phyloP scores from a whole-genome alignment of 352 stramenopile genomes.

The Halophytophthora batemanensis region DNA sequence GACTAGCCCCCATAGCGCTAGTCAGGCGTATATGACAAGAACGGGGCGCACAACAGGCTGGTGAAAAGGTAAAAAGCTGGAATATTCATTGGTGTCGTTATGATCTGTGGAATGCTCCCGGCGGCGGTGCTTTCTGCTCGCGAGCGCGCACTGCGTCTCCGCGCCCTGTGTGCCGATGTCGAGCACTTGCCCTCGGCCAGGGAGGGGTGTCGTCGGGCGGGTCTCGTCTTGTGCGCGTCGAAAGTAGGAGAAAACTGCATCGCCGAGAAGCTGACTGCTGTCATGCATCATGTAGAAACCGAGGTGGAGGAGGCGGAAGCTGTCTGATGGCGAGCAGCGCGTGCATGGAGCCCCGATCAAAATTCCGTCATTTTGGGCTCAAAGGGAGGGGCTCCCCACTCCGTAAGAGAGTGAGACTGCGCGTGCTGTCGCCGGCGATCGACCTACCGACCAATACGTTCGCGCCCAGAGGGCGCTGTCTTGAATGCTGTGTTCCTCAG shows the following conservation, averaged over 20 bases:
- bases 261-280: slow-evolving; percentile 2
- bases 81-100: too few relatives aligned
- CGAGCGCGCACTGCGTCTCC: slow-evolving; percentile 4
- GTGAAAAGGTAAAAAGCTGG: too few relatives aligned
- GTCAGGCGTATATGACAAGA: too few relatives aligned
- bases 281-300: slow-evolving; percentile 21
- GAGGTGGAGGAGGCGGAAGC: slow-evolving; percentile 26
- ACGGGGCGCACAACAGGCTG: too few relatives aligned
- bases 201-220: slow-evolving; percentile 27
- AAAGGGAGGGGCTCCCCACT: slow-evolving; percentile 13
- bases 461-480: slow-evolving; percentile 1
- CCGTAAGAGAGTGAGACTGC: not conserved
- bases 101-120: not conserved
- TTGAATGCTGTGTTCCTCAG: slow-evolving; percentile 20
- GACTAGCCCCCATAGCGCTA: too few relatives aligned
- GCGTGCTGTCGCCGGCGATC: slow-evolving; percentile 25
- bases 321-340: slow-evolving; percentile 15
- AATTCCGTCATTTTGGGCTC: slow-evolving; percentile 39
- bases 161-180: slow-evolving; percentile 13
- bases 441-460: slow-evolving; percentile 38
- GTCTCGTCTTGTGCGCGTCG: slow-evolving; percentile 1
- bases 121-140: not conserved
- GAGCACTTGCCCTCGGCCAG: slow-evolving; percentile 29
- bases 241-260: slow-evolving; percentile 4
- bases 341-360: slow-evolving; percentile 22